Evolutionary conservation across 306 rosid genomes (phyloP), one percentile per base, ranked within the genome.

Genomic region (Malus domestica): DNA sequence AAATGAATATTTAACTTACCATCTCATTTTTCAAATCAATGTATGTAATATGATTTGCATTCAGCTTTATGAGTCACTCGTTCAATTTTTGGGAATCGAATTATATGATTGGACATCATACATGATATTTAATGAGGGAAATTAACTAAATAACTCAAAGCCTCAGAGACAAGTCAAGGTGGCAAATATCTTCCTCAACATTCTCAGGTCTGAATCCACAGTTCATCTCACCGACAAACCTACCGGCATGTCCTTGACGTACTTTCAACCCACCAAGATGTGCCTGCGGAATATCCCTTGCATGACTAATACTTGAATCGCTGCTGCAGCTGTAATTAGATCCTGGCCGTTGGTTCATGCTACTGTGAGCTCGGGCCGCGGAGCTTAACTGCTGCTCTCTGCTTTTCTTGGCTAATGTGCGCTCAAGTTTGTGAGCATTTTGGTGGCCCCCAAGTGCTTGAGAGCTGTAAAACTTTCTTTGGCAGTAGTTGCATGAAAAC

Each of bases 371-470:
- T 44, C 70, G 83, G 73, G 44, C 82, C 69, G 84, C 40, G 5
- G 93, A 86, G 58, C 61, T 54, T 2, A 90, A 59, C 77, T 89
- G 59, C 80, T 90, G 59, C 80, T 90, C 94, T 57, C 91, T 83
- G 80, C 96, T 91, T 79, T 89, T 93, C 88, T 93, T 93, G 10
- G 98, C 98, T 32, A 93, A 83, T 4, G 96, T 91, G 25, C 98
- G 79, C 73, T 91, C 98, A 1, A 93, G 89, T 73, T 91, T 93
- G 80, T 93, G 98, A 58, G 98, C 98, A 76, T 93, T 93, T 60
- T 93, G 98, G 78, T 93, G 98, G 0, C 98, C 98, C 0, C 98
- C 98, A 5, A 93, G 83, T 0, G 97, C 98, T 70, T 93, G 98
- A 1, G 97, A 93, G 52, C 97, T 93, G 67, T 88, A 90, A 44